Percentiles rank a stretch among this genome's conserved stretches.
phyloP scores from a whole-genome alignment of 208 protist species.

The Porcisia deanei region DNA sequence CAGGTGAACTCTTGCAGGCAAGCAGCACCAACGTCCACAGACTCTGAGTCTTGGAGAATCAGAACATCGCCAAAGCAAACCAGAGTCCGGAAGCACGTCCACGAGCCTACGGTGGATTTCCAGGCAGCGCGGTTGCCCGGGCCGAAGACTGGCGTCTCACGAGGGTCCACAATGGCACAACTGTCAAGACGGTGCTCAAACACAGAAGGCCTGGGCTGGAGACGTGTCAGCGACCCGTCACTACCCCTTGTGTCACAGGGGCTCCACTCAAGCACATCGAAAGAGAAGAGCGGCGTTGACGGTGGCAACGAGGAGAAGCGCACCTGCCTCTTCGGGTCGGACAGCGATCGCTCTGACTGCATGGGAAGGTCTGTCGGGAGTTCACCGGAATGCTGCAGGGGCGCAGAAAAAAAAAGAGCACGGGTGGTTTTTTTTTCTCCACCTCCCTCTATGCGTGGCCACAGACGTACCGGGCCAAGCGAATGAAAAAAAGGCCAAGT shows the following conservation, averaged over 20 bases:
- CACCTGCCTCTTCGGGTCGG: constrained; percentile 9
- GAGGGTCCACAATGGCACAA: neutral
- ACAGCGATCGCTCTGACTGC: neutral
- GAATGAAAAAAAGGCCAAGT: no score
- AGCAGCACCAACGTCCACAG: constrained; percentile 18
- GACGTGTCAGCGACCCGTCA: neutral
- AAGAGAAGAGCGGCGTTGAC: constrained; percentile 14
- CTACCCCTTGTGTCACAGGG: neutral
- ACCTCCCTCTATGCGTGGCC: no score
- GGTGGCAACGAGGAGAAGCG: constrained; percentile 18
- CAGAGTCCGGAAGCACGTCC: constrained; percentile 25
- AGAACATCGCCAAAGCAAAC: constrained; percentile 22
- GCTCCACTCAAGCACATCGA: constrained; percentile 29
- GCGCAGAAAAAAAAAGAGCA: no score
- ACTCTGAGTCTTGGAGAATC: constrained; percentile 15
- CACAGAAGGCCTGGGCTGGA: neutral
- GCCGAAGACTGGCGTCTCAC: constrained; percentile 3
- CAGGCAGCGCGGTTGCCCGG: constrained; percentile 11
- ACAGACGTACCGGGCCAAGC: no score
- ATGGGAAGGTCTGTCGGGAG: neutral
- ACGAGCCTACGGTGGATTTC: constrained; percentile 3
- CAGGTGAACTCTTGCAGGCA: constrained; percentile 23
- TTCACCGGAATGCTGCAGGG: no score
- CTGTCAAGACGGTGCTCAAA: constrained; percentile 8
- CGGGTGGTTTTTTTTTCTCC: no score